Percentiles rank a stretch among this genome's conserved stretches.
phyloP scores from a whole-genome alignment of 2,329 filamentous ascomycete species.

The Fusarium nematophilum region DNA sequence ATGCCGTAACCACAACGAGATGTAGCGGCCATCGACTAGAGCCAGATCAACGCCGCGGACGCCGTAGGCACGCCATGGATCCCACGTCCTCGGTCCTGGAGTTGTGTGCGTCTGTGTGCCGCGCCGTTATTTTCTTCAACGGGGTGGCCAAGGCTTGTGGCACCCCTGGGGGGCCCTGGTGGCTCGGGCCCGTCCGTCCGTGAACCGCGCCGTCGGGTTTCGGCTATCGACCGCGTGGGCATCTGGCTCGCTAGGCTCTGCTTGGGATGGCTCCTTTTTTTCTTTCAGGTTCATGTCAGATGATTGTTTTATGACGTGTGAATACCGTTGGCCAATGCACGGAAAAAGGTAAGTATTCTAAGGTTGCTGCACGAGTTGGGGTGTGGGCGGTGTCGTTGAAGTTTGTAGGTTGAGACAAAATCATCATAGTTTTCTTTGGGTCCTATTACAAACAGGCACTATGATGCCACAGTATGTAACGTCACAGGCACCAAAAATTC shows the following conservation, averaged over 20 bases:
- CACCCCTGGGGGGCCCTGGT: background rate
- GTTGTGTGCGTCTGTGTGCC: conserved; percentile 4
- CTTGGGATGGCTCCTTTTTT: conserved; percentile 1
- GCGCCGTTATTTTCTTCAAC: conserved; percentile 5
- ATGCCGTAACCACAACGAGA: conserved; percentile 19
- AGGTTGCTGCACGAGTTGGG: too few relatives aligned
- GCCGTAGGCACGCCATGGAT: conserved; percentile 12
- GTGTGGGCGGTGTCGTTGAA: too few relatives aligned
- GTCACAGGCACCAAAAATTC: too few relatives aligned
- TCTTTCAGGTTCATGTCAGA: background rate
- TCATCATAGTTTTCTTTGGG: too few relatives aligned
- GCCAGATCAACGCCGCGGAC: background rate
- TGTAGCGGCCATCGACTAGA: background rate
- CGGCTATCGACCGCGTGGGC: conserved; percentile 3
- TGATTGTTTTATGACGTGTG: background rate
- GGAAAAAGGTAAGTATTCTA: too few relatives aligned
- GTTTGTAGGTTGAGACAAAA: too few relatives aligned
- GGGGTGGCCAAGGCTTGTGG: conserved; percentile 12
- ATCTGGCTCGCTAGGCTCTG: conserved; percentile 1
- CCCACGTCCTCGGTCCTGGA: background rate
- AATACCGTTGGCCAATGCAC: background rate
- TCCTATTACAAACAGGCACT: too few relatives aligned
- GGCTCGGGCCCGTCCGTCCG: conserved; percentile 11
- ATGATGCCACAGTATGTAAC: too few relatives aligned
- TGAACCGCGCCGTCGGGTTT: conserved; percentile 15